phyloP scores from a whole-genome alignment of 2,329 filamentous ascomycete genomes.

The Aaosphaeria pasadenensis region DNA sequence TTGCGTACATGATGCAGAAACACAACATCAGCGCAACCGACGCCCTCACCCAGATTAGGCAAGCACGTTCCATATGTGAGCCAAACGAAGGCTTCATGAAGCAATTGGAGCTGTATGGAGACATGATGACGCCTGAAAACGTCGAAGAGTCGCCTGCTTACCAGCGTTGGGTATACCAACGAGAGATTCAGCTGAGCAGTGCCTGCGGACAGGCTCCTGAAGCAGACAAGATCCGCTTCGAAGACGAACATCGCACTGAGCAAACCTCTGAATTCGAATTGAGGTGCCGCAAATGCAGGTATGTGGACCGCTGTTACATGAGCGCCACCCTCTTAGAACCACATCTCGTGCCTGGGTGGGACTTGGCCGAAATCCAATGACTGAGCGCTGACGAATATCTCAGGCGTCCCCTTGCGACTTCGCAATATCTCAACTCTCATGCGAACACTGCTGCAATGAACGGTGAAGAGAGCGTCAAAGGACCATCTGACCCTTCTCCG shows the following conservation, averaged over 20 bases:
- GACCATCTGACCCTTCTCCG: background rate
- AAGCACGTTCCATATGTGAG: slow-evolving; percentile 73
- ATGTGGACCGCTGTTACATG: slow-evolving; percentile 30
- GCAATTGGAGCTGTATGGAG: slow-evolving; percentile 82
- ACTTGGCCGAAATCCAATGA: background rate
- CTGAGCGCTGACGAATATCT: slow-evolving; percentile 22
- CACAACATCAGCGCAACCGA: slow-evolving; percentile 54
- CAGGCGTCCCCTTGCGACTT: slow-evolving; percentile 61
- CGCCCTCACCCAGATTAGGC: slow-evolving; percentile 67
- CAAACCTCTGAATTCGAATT: slow-evolving; percentile 56
- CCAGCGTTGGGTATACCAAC: slow-evolving; percentile 71
- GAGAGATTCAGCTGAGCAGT: slow-evolving; percentile 64
- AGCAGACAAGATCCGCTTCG: slow-evolving; percentile 72
- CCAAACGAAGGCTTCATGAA: slow-evolving; percentile 90
- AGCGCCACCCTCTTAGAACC: background rate
- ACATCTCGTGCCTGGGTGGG: slow-evolving; percentile 3
- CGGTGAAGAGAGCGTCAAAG: slow-evolving; percentile 5
- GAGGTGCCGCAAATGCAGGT: slow-evolving; percentile 88
- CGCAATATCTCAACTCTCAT: slow-evolving; percentile 67
- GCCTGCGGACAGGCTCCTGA: slow-evolving; percentile 77
- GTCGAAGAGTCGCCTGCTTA: slow-evolving; percentile 71
- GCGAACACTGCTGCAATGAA: slow-evolving; percentile 28
- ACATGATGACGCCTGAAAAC: slow-evolving; percentile 75
- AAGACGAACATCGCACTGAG: slow-evolving; percentile 59
- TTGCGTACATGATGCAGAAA: slow-evolving; percentile 76